Percentiles rank a stretch among this genome's conserved stretches.
Evolutionary conservation across 2,329 filamentous ascomycete genomes (phyloP).

Genomic region (Amauroascus verrucosus): DNA sequence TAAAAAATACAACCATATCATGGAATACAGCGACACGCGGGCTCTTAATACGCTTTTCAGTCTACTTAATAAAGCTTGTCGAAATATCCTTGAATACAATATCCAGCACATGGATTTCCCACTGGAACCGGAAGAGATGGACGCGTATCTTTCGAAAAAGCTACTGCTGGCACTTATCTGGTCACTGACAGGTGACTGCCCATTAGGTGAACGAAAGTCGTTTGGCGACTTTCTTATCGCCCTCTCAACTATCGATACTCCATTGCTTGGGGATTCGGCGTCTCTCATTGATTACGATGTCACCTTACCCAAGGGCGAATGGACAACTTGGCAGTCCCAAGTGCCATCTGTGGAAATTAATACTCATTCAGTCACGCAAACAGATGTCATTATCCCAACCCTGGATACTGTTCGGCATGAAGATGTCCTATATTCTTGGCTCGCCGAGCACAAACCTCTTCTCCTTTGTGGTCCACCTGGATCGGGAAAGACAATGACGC

Average conservation of each 20-base stretch:
- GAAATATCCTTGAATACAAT: conserved; percentile 92
- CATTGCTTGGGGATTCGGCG: conserved; percentile 62
- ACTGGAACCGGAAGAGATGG: conserved; percentile 78
- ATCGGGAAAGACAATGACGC: conserved; percentile 98
- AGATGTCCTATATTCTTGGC: conserved; percentile 98
- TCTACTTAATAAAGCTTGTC: conserved; percentile 83
- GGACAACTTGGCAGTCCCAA: conserved; percentile 87
- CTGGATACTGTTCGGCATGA: conserved; percentile 95
- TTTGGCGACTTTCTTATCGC: conserved; percentile 80
- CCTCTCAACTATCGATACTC: conserved; percentile 76
- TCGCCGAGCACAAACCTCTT: conserved; percentile 95
- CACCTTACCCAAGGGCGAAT: conserved; percentile 72
- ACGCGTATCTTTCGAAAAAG: conserved; percentile 86
- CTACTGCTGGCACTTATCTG: conserved; percentile 84
- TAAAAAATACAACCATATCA: conserved; percentile 78
- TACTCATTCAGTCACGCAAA: conserved; percentile 94
- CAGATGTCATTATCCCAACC: conserved; percentile 96
- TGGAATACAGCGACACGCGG: conserved; percentile 90
- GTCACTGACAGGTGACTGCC: conserved; percentile 93
- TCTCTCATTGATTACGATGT: conserved; percentile 96
- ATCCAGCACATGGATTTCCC: conserved; percentile 89
- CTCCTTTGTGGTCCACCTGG: conserved; percentile 93
- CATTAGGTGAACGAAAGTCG: conserved; percentile 70
- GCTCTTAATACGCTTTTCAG: conserved; percentile 91
- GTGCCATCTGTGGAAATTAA: conserved; percentile 94